Conservation (phyloP, 2,329 filamentous ascomycete genomes). For the Trichoderma pleuroti region DNA sequence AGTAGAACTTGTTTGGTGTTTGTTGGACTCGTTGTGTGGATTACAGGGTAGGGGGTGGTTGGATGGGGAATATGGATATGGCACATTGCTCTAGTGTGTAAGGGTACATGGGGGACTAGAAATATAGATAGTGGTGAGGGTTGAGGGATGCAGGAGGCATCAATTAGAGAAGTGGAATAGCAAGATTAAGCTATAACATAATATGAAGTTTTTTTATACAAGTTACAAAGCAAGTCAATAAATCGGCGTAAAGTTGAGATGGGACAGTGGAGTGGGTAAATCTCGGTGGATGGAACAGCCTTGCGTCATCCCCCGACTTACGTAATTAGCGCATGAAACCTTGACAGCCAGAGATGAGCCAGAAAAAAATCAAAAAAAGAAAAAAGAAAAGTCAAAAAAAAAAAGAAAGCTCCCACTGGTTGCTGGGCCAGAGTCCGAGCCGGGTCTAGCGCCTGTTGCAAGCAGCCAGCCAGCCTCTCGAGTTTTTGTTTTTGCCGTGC, state of each 20-base stretch:
- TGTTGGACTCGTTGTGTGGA: not conserved
- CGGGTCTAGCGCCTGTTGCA: not conserved
- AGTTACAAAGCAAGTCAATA: not conserved
- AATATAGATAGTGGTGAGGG: not conserved
- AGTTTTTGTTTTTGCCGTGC: slow-evolving; percentile 15
- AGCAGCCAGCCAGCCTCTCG: slow-evolving; percentile 11
- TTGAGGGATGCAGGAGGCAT: too few relatives aligned
- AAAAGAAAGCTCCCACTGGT: not conserved
- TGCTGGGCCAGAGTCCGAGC: not conserved
- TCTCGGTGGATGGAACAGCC: not conserved
- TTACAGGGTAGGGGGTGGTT: not conserved
- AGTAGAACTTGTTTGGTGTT: not conserved
- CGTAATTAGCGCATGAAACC: not conserved
- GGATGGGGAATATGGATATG: not conserved
- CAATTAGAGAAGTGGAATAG: not conserved
- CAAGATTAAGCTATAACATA: not conserved
- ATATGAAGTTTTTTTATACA: not conserved
- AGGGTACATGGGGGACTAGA: not conserved
- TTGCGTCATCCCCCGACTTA: not conserved
- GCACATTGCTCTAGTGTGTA: not conserved
- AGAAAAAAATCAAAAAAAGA: not conserved
- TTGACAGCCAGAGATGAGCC: not conserved
- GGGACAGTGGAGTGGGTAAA: not conserved
- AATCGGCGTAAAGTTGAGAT: not conserved
- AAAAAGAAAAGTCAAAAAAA: not conserved